These are phyloP conservation scores for Drechmeria coniospora DNA, from an alignment of 2,329 filamentous ascomycete genomes.

Conservation along the genomic window DNA sequence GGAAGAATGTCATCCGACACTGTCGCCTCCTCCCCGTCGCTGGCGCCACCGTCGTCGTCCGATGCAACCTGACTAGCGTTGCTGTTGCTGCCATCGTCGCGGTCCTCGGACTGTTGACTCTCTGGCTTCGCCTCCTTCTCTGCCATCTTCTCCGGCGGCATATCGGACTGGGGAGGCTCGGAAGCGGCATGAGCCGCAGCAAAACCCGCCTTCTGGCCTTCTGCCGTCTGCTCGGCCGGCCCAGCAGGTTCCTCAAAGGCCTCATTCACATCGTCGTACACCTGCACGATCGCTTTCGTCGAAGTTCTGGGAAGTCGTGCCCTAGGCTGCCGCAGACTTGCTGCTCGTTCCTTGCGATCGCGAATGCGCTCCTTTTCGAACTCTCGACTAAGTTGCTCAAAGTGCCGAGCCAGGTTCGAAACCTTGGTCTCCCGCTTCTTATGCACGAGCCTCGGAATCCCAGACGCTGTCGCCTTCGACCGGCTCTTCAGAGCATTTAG, in stretches of 20 bases:
- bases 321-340: constrained; percentile 57
- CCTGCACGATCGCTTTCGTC: constrained; percentile 90
- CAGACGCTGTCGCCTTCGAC: constrained; percentile 46
- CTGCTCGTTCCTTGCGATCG: constrained; percentile 67
- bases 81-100: constrained; percentile 13
- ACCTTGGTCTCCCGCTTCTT: constrained; percentile 65
- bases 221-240: constrained; percentile 28
- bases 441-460: constrained; percentile 77
- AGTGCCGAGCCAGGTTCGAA: constrained; percentile 83
- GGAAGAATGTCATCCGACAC: constrained; percentile 53
- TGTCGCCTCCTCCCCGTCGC: constrained; percentile 59
- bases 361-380: constrained; percentile 89
- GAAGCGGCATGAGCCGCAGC: too few species aligned
- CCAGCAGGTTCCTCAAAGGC: constrained; percentile 70
- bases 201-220: too few species aligned
- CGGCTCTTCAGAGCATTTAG: constrained; percentile 47
- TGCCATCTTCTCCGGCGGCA: constrained; percentile 6
- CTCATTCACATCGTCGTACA: constrained; percentile 86
- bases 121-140: constrained; percentile 10
- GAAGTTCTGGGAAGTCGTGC: constrained; percentile 74
- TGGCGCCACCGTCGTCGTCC: constrained; percentile 52
- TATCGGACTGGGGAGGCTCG: too few species aligned
- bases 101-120: constrained; percentile 11
- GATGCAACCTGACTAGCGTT: constrained; percentile 39
- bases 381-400: constrained; percentile 90